A percentile compares a stretch with the other conserved stretches of the same genome.
Conservation (phyloP, 495 filamentous ascomycete species). For the Entonaema liquescens region DNA sequence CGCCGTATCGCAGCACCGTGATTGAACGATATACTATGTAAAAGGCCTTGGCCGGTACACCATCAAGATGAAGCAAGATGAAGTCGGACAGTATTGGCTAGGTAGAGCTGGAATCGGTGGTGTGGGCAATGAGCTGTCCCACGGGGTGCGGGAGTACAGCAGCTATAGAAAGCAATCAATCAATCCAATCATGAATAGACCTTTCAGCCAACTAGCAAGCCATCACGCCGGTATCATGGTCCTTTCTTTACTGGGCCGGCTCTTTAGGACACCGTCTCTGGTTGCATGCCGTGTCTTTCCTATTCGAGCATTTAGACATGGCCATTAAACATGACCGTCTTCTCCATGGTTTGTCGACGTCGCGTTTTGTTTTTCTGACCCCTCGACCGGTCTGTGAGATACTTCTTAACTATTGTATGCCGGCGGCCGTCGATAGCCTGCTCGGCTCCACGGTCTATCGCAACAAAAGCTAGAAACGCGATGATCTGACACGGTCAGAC, state of each 20-base stretch:
- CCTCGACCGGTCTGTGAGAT: conserved; percentile 13
- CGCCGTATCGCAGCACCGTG: conserved; percentile 18
- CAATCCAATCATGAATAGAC: conserved; percentile 33
- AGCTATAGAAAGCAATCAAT: conserved; percentile 40
- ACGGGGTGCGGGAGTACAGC: conserved; percentile 42
- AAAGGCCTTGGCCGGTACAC: conserved; percentile 29
- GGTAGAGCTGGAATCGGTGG: conserved; percentile 33
- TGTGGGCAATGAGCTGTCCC: conserved; percentile 40
- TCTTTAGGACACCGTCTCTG: conserved; percentile 36
- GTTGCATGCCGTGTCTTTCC: conserved; percentile 30
- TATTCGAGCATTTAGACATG: conserved; percentile 12
- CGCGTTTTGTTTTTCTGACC: conserved; percentile 20
- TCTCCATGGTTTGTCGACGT: conserved; percentile 20
- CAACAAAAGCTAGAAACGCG: conserved; percentile 11
- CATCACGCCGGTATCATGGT: conserved; percentile 37
- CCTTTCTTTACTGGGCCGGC: conserved; percentile 32
- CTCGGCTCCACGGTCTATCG: conserved; percentile 27
- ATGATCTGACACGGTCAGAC: conserved; percentile 36
- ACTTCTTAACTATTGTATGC: conserved; percentile 24
- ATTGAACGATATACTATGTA: conserved; percentile 24
- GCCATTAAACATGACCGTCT: conserved; percentile 11
- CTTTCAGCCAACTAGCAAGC: conserved; percentile 28
- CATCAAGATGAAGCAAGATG: conserved; percentile 42
- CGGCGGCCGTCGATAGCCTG: conserved; percentile 35
- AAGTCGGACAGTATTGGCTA: conserved; percentile 31